These are phyloP conservation scores for Gomphus sp. DNA, from an alignment of 1,284 basidiomycete species.

Conservation along the genomic window DNA sequence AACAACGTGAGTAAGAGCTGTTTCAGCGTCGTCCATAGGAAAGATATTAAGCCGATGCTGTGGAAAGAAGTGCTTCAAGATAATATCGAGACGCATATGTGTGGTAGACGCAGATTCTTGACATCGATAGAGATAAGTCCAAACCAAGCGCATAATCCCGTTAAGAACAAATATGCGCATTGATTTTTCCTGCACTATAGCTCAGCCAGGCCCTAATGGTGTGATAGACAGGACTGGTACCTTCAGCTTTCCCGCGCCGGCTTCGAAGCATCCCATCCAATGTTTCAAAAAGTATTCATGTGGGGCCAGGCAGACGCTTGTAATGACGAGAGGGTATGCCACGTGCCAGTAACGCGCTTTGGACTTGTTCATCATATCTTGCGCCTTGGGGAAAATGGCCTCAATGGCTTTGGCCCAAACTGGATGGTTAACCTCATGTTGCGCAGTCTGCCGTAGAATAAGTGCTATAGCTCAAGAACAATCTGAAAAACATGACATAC, in stretches of 20 bases:
- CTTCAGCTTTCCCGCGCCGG: conserved; percentile 70
- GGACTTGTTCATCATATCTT: conserved; percentile 60
- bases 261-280: conserved; percentile 70
- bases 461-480: background rate
- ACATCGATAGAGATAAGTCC: conserved; percentile 94
- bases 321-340: conserved; percentile 82
- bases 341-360: conserved; percentile 90
- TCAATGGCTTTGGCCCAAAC: conserved; percentile 91
- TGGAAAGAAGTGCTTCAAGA: conserved; percentile 80
- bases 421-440: conserved; percentile 94
- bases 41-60: conserved; percentile 52
- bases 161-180: conserved; percentile 72
- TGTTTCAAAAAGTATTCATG: conserved; percentile 78
- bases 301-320: conserved; percentile 81
- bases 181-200: conserved; percentile 57
- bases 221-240: conserved; percentile 27
- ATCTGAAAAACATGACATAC: conserved; percentile 27
- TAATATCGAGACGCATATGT: conserved; percentile 66
- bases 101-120: conserved; percentile 77
- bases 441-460: conserved; percentile 59
- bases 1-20: conserved; percentile 70
- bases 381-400: conserved; percentile 75
- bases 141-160: conserved; percentile 75
- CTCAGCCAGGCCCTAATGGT: background rate
- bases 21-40: conserved; percentile 68